Percentiles rank a stretch among this genome's conserved stretches.
Evolutionary conservation across 2,329 filamentous ascomycete genomes (phyloP).

Genomic region (Arthrobotrys sphaeroides): DNA sequence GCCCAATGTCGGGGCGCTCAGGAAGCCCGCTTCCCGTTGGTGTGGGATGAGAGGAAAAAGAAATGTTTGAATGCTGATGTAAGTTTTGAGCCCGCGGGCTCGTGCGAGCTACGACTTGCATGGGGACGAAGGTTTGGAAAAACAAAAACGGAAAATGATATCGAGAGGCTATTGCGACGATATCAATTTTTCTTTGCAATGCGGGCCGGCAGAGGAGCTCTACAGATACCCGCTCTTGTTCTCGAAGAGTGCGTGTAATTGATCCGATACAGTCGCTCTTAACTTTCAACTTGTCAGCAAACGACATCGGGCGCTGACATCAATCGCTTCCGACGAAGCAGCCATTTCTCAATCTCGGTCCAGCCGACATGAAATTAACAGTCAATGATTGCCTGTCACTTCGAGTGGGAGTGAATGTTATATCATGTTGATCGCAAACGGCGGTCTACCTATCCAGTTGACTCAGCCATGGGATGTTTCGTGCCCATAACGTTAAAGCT

Average conservation of each 20-base stretch:
- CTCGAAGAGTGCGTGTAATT: constrained; percentile 19
- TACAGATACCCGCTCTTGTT: constrained; percentile 5
- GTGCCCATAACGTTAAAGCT: constrained; percentile 43
- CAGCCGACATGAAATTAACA: constrained; percentile 24
- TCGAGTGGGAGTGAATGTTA: not conserved
- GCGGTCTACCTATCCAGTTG: not conserved
- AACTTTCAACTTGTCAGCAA: constrained; percentile 33
- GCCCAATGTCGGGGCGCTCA: constrained; percentile 41
- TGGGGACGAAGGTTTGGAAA: constrained; percentile 21
- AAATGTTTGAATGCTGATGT: constrained; percentile 32
- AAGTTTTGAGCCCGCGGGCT: constrained; percentile 36
- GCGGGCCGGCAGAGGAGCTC: constrained; percentile 44
- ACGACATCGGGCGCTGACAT: constrained; percentile 43
- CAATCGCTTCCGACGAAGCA: constrained; percentile 42
- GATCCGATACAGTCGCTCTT: constrained; percentile 37
- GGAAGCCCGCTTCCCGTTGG: constrained; percentile 48
- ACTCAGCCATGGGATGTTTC: constrained; percentile 28
- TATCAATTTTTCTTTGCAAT: constrained; percentile 28
- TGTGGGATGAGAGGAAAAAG: constrained; percentile 30
- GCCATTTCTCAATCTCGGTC: constrained; percentile 28
- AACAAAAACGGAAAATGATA: constrained; percentile 45
- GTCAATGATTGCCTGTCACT: not conserved
- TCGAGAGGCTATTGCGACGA: constrained; percentile 21
- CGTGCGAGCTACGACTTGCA: constrained; percentile 45
- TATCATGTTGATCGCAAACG: not conserved